A percentile compares a stretch with the other conserved stretches of the same genome.
Conservation (phyloP, 2,329 filamentous ascomycete genomes). For the Aspergillus spinulosporus region DNA sequence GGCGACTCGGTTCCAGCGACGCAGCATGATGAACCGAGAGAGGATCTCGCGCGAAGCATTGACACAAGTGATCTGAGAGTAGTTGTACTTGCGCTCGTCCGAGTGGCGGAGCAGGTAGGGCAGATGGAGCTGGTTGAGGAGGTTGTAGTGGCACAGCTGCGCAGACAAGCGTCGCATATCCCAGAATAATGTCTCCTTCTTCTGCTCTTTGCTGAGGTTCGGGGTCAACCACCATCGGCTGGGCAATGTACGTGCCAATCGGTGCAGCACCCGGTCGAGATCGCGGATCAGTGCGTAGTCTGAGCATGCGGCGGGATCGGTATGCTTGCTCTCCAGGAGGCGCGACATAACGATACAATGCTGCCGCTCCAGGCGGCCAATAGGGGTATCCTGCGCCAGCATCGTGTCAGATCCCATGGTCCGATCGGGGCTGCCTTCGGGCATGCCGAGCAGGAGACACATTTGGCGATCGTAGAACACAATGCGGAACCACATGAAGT, state of each 20-base stretch:
- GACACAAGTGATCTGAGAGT: slow-evolving; percentile 3
- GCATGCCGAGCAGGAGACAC: background rate
- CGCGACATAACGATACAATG: background rate
- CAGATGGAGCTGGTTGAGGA: slow-evolving; percentile 4
- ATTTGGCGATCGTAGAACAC: slow-evolving; percentile 3
- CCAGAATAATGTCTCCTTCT: background rate
- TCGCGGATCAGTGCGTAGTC: background rate
- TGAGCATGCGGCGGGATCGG: background rate
- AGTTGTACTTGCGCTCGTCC: background rate
- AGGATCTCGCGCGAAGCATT: background rate
- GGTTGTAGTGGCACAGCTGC: background rate
- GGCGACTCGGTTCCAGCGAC: background rate
- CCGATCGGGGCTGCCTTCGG: background rate
- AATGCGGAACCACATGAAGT: slow-evolving; percentile 3
- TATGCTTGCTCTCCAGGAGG: background rate
- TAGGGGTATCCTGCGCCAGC: background rate
- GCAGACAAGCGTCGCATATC: background rate
- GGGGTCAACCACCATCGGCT: background rate
- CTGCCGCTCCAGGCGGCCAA: background rate
- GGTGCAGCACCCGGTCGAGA: background rate
- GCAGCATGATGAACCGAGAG: background rate
- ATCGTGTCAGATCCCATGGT: background rate
- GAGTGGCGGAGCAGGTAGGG: background rate
- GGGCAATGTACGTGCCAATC: background rate
- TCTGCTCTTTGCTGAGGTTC: background rate